Base-by-base conservation (phyloP, 75 land plant genomes). In the Picea glauca region DNA sequence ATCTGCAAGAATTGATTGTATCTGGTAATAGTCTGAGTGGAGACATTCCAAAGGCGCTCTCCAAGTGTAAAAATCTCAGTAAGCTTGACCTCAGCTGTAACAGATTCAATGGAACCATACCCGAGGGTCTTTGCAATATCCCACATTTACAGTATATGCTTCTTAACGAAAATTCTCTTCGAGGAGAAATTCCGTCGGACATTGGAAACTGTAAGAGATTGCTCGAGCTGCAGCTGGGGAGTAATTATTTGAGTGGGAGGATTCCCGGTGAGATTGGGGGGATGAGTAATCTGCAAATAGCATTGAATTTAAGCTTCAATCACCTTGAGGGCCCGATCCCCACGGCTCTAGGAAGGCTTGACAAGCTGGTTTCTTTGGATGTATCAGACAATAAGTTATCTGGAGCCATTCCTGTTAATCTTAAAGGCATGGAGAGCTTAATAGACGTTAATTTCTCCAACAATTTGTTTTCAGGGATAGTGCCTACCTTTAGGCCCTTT, bases 81-180 rank as follows among this genome's bases (percentile, higher is more conserved):
- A 85, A 85, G 85, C 95, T 94, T 65, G 91, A 94, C 79, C 74
- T 93, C 26, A 90, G 95, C 80, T 82, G 81, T 63, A 94, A 94
- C 81, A 72, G 85, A 35, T 85, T 94, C 59, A 89, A 85, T 78
- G 95, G 91, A 5, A 76, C 87, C 72, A 81, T 94, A n/a, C 93
- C 98, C 1, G 57, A 59, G 40, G 84, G 80, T 14, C 74, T 91
- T 38, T 88, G 96, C 75, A 80, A 85, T 58, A 78, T 84, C 68
- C 65, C 90, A 58, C 77, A 81, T 20, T 75, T 96, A 78, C 90
- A 87, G 80, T 88, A 78, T 65, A 77, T 93, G 81, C 62, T 85
- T 12, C 79, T 93, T 67, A 81, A 78, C 72, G 84, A 83, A 76
- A 96, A 93, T 43, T 85, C 86, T 12, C 70, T 95, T 1, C 77